Percentiles rank a stretch among this genome's conserved stretches.
phyloP scores from a whole-genome alignment of 108 stramenopile genomes.

The Phaeodactylum tricornutum region DNA sequence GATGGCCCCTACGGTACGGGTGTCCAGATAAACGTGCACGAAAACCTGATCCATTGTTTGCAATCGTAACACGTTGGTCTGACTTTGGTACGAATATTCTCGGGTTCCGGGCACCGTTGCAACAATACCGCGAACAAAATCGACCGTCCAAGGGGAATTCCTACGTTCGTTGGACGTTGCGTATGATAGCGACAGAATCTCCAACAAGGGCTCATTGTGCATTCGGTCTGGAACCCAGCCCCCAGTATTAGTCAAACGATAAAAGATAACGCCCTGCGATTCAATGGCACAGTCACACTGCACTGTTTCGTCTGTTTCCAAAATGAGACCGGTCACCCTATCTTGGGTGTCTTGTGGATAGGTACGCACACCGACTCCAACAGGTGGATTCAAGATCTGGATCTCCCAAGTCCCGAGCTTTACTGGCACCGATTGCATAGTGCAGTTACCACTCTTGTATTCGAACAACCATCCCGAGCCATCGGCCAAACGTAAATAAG shows the following conservation, averaged over 20 bases:
- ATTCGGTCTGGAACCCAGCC: conserved; percentile 4
- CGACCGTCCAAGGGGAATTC: conserved; percentile 1
- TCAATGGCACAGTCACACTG: neutral
- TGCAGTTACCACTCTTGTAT: neutral
- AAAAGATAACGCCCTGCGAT: neutral
- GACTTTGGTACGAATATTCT: no score
- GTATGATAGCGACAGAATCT: neutral
- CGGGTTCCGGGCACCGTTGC: no score
- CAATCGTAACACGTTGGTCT: no score
- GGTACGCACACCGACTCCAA: neutral
- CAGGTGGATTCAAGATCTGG: neutral
- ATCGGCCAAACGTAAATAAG: conserved; percentile 19
- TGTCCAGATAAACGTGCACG: no score
- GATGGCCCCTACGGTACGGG: no score
- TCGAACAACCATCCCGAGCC: conserved; percentile 26
- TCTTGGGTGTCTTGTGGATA: neutral
- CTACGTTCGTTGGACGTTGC: neutral
- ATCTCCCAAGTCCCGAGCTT: conserved; percentile 1
- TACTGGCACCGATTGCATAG: neutral
- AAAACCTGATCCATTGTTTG: no score
- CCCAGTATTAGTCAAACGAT: neutral
- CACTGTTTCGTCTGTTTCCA: neutral
- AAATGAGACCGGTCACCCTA: no score
- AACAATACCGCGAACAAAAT: conserved; percentile 4
- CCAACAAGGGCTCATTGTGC: neutral